Base-by-base conservation (phyloP, 441 rosid genomes). In the Populus hybrid region DNA sequence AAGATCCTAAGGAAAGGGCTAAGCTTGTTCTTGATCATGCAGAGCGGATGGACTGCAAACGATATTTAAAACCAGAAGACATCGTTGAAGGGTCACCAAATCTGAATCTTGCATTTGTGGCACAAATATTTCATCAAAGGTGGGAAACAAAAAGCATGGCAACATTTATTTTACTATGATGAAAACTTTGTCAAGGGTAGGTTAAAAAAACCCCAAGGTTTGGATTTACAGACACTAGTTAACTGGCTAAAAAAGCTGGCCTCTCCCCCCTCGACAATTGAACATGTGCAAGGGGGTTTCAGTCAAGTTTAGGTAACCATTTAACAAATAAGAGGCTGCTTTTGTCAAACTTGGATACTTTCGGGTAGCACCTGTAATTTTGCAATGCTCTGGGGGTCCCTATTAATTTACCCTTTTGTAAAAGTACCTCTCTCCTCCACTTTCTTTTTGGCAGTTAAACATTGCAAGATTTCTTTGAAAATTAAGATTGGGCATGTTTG, bases 11-110 rank as follows among this genome's bases (percentile, higher is more conserved):
- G 28, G 94, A 91, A 83, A 90, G 97, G 88, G 99, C 97, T 32
- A 91, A 83, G 80, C 79, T 87, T 81, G 92, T 93, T 76, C 88
- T 94, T 85, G 94, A 90, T 83, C 96, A 94, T 82, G 97, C 98
- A 38, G 97, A 93, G 88, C 93, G 89, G 84, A 40, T 40, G 46
- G 46, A 88, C 36, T 97, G 99, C 86, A 89, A 94, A 80, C 46
- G 46, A 40, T 40, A 40, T 83, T 78, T 97, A 70, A 92, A 92
- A 81, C 93, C 98, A 46, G 90, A 90, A 76, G 99, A 97, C 79
- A 93, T 97, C 77, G 90, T 88, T 42, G 99, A 97, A 59, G 98
- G 99, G 75, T 93, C 95, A 95, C 99, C 98, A 85, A 97, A 94
- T 88, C 95, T 97, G 75, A 97, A 97, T 84, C 97, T 97, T 79